A percentile compares a stretch with the other conserved stretches of the same genome.
Conservation (phyloP, 164 flowering plant species). For the Pachysandra terminalis region DNA sequence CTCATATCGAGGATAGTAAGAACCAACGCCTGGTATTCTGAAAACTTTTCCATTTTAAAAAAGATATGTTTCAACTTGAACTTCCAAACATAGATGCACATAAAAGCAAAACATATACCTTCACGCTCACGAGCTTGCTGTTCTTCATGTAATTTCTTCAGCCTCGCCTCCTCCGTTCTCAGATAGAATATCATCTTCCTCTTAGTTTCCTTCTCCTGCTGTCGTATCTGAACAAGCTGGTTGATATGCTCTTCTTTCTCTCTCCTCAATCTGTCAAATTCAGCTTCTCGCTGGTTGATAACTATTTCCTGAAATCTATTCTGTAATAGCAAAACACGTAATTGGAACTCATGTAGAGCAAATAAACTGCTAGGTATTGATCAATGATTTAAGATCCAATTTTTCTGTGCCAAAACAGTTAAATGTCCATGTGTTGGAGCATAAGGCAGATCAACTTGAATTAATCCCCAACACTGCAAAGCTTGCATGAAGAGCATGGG, state of each 20-base stretch:
- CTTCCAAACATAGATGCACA: too few relatives aligned
- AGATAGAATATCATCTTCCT: constrained; percentile 66
- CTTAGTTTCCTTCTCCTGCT: constrained; percentile 50
- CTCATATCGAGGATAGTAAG: too few relatives aligned
- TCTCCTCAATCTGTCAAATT: constrained; percentile 40
- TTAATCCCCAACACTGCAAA: too few relatives aligned
- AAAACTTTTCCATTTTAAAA: too few relatives aligned
- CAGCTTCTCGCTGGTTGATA: constrained; percentile 51
- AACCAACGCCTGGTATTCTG: too few relatives aligned
- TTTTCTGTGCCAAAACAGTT: too few relatives aligned
- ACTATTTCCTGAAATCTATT: constrained; percentile 53
- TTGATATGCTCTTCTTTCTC: constrained; percentile 71
- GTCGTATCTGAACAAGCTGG: constrained; percentile 34
- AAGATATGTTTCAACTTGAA: too few relatives aligned
- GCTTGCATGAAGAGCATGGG: background rate
- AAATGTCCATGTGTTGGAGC: too few relatives aligned
- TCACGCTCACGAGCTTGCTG: constrained; percentile 80
- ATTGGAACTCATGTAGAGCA: too few relatives aligned
- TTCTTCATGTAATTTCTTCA: constrained; percentile 56
- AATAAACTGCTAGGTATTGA: too few relatives aligned
- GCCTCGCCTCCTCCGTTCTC: constrained; percentile 67
- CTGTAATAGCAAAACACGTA: constrained; percentile 27
- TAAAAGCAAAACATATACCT: constrained; percentile 38
- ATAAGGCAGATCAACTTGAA: too few relatives aligned
- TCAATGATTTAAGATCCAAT: too few relatives aligned